Conservation (phyloP, 2,329 filamentous ascomycete species). For the Hymenoscyphus repandus region DNA sequence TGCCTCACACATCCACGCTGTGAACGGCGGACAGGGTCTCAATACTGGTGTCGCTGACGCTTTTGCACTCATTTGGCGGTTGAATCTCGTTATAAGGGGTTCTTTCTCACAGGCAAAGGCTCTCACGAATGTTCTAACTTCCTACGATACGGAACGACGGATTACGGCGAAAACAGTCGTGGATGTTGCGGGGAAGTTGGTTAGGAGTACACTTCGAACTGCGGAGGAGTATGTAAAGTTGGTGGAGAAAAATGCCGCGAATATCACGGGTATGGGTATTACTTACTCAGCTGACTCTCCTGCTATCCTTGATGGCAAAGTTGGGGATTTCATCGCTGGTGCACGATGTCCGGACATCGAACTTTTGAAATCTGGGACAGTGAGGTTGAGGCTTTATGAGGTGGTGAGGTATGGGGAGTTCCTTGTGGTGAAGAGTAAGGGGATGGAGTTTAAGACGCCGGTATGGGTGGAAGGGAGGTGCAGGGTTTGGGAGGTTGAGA, state of each 20-base stretch:
- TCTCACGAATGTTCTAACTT: constrained; percentile 31
- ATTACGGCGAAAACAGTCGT: constrained; percentile 41
- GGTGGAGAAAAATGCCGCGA: constrained; percentile 43
- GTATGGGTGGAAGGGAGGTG: background rate
- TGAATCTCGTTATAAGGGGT: background rate
- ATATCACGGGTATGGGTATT: constrained; percentile 32
- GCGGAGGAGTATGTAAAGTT: constrained; percentile 43
- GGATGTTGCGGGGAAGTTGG: constrained; percentile 41
- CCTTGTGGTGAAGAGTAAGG: background rate
- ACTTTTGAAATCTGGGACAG: background rate
- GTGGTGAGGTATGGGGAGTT: constrained; percentile 1
- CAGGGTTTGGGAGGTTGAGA: constrained; percentile 1
- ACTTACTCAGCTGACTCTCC: constrained; percentile 1
- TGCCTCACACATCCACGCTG: constrained; percentile 30
- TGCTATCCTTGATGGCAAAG: constrained; percentile 1
- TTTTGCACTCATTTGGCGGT: constrained; percentile 35
- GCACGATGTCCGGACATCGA: constrained; percentile 6
- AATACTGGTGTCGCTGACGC: constrained; percentile 35
- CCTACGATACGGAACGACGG: constrained; percentile 41
- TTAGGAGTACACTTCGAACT: constrained; percentile 39
- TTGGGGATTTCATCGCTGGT: constrained; percentile 5
- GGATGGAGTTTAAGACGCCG: background rate
- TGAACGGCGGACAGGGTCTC: constrained; percentile 13
- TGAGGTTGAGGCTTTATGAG: background rate
- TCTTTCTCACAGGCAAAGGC: too few species aligned